Evolutionary conservation across 208 protist species (phyloP).

Genomic region (Crithidia bombi): DNA sequence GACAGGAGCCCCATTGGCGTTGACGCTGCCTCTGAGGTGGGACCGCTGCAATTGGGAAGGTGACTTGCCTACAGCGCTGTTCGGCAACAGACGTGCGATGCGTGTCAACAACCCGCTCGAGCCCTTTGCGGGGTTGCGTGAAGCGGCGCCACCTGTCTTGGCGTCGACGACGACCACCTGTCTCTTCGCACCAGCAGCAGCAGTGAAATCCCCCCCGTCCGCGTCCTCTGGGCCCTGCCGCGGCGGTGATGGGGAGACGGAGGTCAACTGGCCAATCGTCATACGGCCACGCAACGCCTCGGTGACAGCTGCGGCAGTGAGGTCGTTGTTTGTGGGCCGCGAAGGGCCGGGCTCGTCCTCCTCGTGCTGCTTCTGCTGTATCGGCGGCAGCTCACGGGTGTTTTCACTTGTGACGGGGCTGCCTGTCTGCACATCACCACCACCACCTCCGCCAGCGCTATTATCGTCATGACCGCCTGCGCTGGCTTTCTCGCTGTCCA

Average conservation of each 20-base stretch:
- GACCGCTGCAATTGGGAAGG: background rate
- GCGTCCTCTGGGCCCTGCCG: background rate
- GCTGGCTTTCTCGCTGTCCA: background rate
- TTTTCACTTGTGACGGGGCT: background rate
- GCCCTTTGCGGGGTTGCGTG: background rate
- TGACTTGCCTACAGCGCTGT: background rate
- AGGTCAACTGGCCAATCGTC: constrained; percentile 21
- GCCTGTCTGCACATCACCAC: constrained; percentile 2
- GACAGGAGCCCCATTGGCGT: background rate
- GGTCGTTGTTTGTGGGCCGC: constrained; percentile 7
- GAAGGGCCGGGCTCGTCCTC: constrained; percentile 7
- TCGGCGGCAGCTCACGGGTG: background rate
- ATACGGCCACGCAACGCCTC: background rate
- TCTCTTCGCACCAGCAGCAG: background rate
- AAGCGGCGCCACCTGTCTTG: too few species aligned
- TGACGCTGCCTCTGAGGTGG: background rate
- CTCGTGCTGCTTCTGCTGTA: background rate
- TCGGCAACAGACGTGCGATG: background rate
- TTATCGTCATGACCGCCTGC: too few species aligned
- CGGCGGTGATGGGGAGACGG: constrained; percentile 19
- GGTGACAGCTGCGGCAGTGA: background rate
- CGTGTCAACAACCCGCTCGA: background rate
- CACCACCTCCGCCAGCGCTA: too few species aligned
- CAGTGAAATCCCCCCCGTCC: background rate
- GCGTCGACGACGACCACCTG: constrained; percentile 3